Evolutionary conservation across 1,139 yeast species (phyloP).

Genomic region (Suhomyces wounanorum): DNA sequence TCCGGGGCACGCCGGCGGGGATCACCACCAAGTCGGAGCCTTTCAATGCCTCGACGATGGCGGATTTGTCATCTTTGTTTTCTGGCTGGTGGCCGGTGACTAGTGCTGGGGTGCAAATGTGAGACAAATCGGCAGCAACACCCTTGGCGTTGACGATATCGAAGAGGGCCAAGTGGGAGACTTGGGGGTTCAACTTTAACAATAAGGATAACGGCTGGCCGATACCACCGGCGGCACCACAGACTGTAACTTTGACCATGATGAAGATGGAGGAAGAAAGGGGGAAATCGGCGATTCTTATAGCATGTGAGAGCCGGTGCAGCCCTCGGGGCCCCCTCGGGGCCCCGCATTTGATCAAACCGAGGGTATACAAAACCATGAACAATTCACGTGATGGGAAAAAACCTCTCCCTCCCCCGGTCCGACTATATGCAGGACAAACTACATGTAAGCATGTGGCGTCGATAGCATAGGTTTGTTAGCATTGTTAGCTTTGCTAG

Average conservation of each 20-base stretch:
- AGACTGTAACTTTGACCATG: slow-evolving; percentile 69
- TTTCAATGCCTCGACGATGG: slow-evolving; percentile 50
- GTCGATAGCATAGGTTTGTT: too few relatives aligned
- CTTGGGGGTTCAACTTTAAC: slow-evolving; percentile 56
- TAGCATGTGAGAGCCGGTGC: slow-evolving; percentile 8
- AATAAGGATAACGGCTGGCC: slow-evolving; percentile 75
- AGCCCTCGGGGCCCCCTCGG: slow-evolving; percentile 12
- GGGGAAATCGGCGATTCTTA: not conserved
- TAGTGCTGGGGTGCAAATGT: slow-evolving; percentile 61
- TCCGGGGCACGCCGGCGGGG: slow-evolving; percentile 84
- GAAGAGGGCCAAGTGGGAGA: slow-evolving; percentile 58
- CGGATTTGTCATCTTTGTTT: slow-evolving; percentile 48
- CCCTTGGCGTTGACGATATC: slow-evolving; percentile 72
- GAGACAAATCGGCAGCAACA: slow-evolving; percentile 74
- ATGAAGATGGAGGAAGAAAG: not conserved
- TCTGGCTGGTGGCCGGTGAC: slow-evolving; percentile 60
- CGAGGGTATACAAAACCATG: too few relatives aligned
- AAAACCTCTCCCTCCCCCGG: too few relatives aligned
- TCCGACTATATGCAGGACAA: too few relatives aligned
- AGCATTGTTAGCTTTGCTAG: too few relatives aligned
- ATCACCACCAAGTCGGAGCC: slow-evolving; percentile 63
- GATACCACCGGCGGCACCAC: slow-evolving; percentile 83
- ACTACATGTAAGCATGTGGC: too few relatives aligned
- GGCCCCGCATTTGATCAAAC: slow-evolving; percentile 1
- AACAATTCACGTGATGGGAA: too few relatives aligned